Evolutionary conservation across 345 rosid genomes (phyloP).

Genomic region (Populus euphratica): DNA sequence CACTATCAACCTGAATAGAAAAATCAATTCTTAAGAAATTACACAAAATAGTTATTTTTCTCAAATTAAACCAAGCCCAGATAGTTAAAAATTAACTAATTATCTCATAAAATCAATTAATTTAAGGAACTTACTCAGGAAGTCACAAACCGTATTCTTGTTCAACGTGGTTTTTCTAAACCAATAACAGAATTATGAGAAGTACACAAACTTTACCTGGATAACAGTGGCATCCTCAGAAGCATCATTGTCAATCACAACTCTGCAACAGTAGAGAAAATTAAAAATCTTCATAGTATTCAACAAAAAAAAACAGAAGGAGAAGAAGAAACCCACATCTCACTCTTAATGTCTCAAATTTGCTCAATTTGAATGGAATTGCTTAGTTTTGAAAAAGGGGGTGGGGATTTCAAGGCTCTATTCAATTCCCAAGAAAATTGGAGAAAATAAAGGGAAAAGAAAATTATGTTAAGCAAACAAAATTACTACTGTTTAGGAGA

Average conservation of each 20-base stretch:
- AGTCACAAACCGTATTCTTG: neutral
- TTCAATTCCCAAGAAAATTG: neutral
- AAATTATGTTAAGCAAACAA: no score
- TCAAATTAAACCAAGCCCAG: neutral
- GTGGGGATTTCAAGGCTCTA: neutral
- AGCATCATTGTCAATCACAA: constrained; percentile 72
- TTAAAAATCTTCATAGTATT: no score
- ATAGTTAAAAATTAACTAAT: neutral
- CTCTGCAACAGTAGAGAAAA: constrained; percentile 42
- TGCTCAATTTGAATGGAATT: neutral
- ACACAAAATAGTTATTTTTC: neutral
- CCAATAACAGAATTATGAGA: neutral
- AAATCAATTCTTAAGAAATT: constrained; percentile 2
- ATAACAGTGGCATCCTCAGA: constrained; percentile 73
- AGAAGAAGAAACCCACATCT: neutral
- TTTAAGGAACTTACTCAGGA: constrained; percentile 3
- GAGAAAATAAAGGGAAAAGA: neutral
- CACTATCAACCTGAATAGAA: constrained; percentile 64
- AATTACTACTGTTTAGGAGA: no score
- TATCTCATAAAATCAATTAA: neutral
- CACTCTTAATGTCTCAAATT: neutral
- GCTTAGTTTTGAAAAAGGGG: neutral
- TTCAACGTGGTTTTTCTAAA: constrained; percentile 8
- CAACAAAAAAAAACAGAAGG: neutral
- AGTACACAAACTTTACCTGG: constrained; percentile 35